Percentiles rank a stretch among this genome's conserved stretches.
phyloP scores from a whole-genome alignment of 2,329 filamentous ascomycete genomes.

The Penicillium sp. region DNA sequence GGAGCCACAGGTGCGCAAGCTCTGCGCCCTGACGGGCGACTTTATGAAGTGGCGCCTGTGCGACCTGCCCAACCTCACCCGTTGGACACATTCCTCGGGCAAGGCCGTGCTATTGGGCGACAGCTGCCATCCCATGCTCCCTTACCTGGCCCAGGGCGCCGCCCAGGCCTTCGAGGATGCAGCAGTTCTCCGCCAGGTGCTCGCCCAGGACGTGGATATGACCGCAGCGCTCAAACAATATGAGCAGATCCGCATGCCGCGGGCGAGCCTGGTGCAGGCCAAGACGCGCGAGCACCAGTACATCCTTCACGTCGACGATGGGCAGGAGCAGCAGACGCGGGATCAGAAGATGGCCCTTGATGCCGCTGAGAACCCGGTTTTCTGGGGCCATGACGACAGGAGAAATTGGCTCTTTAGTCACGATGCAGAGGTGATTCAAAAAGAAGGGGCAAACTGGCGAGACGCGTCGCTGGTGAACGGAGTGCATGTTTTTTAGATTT shows the following conservation, averaged over 20 bases:
- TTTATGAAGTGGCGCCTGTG: constrained; percentile 63
- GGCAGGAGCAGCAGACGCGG: constrained; percentile 15
- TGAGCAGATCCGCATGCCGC: constrained; percentile 14
- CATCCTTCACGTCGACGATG: constrained; percentile 19
- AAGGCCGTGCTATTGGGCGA: constrained; percentile 58
- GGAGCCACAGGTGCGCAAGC: constrained; percentile 37
- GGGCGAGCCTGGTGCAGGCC: constrained; percentile 14
- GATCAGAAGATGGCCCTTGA: constrained; percentile 17
- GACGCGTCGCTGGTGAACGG: not conserved
- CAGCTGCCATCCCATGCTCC: constrained; percentile 63
- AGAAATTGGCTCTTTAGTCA: constrained; percentile 9
- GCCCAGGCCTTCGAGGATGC: constrained; percentile 66
- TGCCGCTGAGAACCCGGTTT: constrained; percentile 11
- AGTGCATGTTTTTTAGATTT: constrained; percentile 1
- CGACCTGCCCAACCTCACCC: constrained; percentile 53
- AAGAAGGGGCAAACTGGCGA: constrained; percentile 7
- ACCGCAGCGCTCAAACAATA: constrained; percentile 15
- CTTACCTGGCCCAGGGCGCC: constrained; percentile 63
- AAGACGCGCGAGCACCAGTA: constrained; percentile 21
- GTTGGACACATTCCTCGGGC: constrained; percentile 53
- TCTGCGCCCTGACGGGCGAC: constrained; percentile 42
- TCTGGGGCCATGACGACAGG: constrained; percentile 11
- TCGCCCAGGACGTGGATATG: constrained; percentile 32
- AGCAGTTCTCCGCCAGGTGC: constrained; percentile 54
- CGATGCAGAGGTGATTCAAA: constrained; percentile 6